phyloP scores from a whole-genome alignment of 768 basidiomycete genomes.

The Hemileccinum rubropunctum region DNA sequence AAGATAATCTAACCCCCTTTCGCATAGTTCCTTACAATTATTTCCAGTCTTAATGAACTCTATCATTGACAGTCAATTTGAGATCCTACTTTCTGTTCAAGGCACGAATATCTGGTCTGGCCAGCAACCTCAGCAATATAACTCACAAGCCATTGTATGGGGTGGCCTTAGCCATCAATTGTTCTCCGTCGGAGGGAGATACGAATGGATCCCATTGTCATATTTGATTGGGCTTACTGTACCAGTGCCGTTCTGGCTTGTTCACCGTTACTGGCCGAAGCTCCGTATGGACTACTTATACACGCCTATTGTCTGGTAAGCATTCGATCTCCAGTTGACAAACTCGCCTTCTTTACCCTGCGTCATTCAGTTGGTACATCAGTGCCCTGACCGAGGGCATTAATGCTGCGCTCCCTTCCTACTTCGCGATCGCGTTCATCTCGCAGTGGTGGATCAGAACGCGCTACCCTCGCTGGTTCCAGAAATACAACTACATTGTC shows the following conservation, averaged over 20 bases:
- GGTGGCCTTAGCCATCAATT: constrained; percentile 37
- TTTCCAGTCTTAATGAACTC: constrained; percentile 57
- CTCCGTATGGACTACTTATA: constrained; percentile 27
- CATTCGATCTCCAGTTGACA: constrained; percentile 1
- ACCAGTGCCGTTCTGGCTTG: constrained; percentile 42
- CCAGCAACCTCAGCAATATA: constrained; percentile 29
- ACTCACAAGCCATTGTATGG: constrained; percentile 37
- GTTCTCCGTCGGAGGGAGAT: constrained; percentile 30
- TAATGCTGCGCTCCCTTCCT: constrained; percentile 22
- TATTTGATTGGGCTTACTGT: constrained; percentile 32
- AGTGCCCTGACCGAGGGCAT: constrained; percentile 25
- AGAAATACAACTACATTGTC: constrained; percentile 37
- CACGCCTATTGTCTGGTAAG: constrained; percentile 29
- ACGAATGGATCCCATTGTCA: constrained; percentile 41
- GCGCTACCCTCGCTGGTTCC: constrained; percentile 36
- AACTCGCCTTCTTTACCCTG: neutral
- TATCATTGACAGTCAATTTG: constrained; percentile 49
- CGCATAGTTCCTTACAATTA: neutral
- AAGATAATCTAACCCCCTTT: neutral
- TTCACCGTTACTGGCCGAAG: constrained; percentile 35
- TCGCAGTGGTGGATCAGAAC: constrained; percentile 41
- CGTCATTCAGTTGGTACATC: neutral
- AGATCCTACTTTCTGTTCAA: constrained; percentile 50
- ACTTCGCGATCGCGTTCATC: constrained; percentile 25
- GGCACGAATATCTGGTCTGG: constrained; percentile 44